Percentiles rank a stretch among this genome's conserved stretches.
Conservation (phyloP, 1,139 yeast species). For the Taphrina communis region DNA sequence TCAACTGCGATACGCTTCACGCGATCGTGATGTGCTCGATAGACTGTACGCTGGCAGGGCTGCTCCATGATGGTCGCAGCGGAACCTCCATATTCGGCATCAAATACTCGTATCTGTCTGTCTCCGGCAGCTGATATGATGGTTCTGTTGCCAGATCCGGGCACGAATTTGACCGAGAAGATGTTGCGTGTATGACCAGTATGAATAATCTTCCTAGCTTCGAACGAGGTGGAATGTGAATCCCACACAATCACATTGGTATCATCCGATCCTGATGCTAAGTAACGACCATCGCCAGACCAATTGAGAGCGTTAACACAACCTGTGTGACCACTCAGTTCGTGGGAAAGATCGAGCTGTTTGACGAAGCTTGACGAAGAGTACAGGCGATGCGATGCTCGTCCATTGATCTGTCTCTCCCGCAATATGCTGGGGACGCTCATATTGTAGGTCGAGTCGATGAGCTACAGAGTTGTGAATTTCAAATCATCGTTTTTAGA, state of each 20-base stretch:
- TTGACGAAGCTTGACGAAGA: constrained; percentile 6
- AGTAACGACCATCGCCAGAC: constrained; percentile 45
- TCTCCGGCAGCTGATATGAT: constrained; percentile 46
- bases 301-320: constrained; percentile 46
- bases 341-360: constrained; percentile 22
- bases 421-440: constrained; percentile 14
- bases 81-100: constrained; percentile 41
- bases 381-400: not conserved
- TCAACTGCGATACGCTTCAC: constrained; percentile 45
- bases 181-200: constrained; percentile 46
- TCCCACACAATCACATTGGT: constrained; percentile 44
- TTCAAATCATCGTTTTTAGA: not conserved
- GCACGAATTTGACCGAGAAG: constrained; percentile 46
- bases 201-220: constrained; percentile 39
- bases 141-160: constrained; percentile 43
- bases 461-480: not conserved
- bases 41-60: constrained; percentile 21
- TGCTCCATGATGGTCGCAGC: constrained; percentile 23
- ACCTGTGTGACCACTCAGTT: constrained; percentile 41
- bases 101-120: constrained; percentile 44
- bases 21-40: constrained; percentile 42
- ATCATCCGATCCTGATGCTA: constrained; percentile 47
- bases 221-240: constrained; percentile 40
- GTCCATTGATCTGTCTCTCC: constrained; percentile 18
- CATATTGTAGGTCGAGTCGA: not conserved